phyloP scores from a whole-genome alignment of 2,329 filamentous ascomycete species.

The Trichoderma sp. region DNA sequence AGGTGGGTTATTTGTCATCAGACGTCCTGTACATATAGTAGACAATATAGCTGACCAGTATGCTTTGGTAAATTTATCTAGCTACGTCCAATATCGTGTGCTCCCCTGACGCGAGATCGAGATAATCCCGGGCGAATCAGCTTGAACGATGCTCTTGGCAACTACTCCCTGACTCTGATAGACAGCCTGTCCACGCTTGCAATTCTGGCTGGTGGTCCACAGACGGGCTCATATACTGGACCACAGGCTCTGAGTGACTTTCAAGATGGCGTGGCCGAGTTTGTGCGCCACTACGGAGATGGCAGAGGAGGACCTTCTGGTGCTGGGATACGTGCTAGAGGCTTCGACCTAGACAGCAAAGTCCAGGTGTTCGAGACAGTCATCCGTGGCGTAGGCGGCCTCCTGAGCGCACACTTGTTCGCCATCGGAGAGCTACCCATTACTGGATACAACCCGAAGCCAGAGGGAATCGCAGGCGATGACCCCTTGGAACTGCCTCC shows the following conservation, averaged over 20 bases:
- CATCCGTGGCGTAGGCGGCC: slow-evolving; percentile 85
- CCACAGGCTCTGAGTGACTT: slow-evolving; percentile 65
- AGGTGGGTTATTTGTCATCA: slow-evolving; percentile 46
- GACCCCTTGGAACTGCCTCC: slow-evolving; percentile 48
- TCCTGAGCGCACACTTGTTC: slow-evolving; percentile 91
- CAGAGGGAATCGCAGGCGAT: slow-evolving; percentile 25
- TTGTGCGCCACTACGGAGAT: slow-evolving; percentile 85
- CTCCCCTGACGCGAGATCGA: slow-evolving; percentile 78
- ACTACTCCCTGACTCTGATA: slow-evolving; percentile 93
- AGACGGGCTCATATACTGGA: slow-evolving; percentile 38
- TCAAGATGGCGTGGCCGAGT: slow-evolving; percentile 70
- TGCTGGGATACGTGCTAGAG: slow-evolving; percentile 68
- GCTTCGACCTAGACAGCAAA: slow-evolving; percentile 95
- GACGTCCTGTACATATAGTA: not conserved
- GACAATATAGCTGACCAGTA: not conserved
- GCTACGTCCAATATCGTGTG: slow-evolving; percentile 82
- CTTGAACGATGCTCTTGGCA: slow-evolving; percentile 92
- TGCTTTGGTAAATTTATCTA: slow-evolving; percentile 36
- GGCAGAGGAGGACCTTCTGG: slow-evolving; percentile 67
- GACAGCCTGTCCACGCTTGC: slow-evolving; percentile 93
- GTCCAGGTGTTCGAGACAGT: slow-evolving; percentile 99
- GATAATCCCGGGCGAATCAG: slow-evolving; percentile 77
- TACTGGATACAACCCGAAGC: slow-evolving; percentile 64
- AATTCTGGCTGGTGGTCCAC: slow-evolving; percentile 76
- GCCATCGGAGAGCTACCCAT: slow-evolving; percentile 89